Evolutionary conservation across 1,284 basidiomycete species (phyloP).

Genomic region (Hemileia vastatrix): DNA sequence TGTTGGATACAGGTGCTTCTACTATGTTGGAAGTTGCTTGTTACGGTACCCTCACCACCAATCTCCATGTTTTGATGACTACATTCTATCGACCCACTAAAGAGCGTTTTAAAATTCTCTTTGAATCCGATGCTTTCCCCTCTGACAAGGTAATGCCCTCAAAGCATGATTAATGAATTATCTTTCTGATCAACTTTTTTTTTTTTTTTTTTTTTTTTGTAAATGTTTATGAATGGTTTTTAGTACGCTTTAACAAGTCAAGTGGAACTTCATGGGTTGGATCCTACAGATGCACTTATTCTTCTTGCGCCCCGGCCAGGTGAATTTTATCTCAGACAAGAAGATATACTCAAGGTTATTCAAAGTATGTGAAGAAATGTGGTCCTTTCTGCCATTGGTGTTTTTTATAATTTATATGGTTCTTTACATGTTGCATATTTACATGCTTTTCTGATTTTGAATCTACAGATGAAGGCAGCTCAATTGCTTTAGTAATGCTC

Average conservation of each 20-base stretch:
- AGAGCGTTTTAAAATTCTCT: conserved; percentile 82
- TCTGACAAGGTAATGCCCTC: conserved; percentile 67
- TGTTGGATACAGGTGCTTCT: conserved; percentile 60
- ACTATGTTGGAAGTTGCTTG: conserved; percentile 79
- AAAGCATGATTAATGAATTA: neutral
- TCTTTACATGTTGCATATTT: neutral
- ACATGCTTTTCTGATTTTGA: neutral
- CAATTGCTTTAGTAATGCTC: conserved; percentile 79
- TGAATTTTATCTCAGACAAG: conserved; percentile 75
- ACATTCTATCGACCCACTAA: conserved; percentile 84
- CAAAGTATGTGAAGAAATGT: conserved; percentile 50
- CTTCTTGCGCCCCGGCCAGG: conserved; percentile 68
- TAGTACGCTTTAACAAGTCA: conserved; percentile 94
- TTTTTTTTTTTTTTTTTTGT: conserved; percentile 1
- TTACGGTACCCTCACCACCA: conserved; percentile 86
- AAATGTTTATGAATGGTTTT: too few species aligned
- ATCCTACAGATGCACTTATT: conserved; percentile 64
- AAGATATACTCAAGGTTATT: conserved; percentile 75
- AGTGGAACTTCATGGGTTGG: conserved; percentile 65
- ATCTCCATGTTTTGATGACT: conserved; percentile 87
- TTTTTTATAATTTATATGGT: neutral
- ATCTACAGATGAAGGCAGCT: conserved; percentile 31
- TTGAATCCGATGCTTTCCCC: conserved; percentile 87
- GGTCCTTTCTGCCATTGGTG: neutral
- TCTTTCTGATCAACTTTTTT: conserved; percentile 5